These are phyloP conservation scores for Diaporthe destruens DNA, from an alignment of 2,329 filamentous ascomycete genomes.

Conservation along the genomic window DNA sequence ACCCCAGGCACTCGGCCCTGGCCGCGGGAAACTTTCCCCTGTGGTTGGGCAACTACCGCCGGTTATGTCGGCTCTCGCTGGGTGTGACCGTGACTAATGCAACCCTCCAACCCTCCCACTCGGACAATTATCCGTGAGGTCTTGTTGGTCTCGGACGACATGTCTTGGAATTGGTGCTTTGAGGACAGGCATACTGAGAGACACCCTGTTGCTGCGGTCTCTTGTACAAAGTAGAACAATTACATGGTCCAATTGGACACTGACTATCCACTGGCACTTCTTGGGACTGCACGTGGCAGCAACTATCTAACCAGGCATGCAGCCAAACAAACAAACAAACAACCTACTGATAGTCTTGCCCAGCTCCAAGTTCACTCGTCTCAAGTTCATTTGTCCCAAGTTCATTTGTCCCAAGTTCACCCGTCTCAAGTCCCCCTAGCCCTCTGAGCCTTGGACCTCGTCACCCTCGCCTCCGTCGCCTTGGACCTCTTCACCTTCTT, in stretches of 20 bases:
- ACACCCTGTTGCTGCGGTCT: background rate
- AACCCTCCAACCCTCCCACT: slow-evolving; percentile 16
- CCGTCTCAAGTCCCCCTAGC: too few species aligned
- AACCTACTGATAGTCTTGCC: background rate
- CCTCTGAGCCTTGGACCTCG: background rate
- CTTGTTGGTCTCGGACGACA: background rate
- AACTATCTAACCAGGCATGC: too few species aligned
- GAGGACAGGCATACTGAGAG: background rate
- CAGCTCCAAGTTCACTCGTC: background rate
- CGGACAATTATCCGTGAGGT: background rate
- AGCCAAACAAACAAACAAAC: too few species aligned
- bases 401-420: too few species aligned
- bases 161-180: background rate
- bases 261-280: background rate
- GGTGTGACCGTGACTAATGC: slow-evolving; percentile 21
- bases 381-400: too few species aligned
- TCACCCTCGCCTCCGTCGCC: background rate
- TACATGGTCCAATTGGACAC: background rate
- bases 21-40: background rate
- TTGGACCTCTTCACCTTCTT: background rate
- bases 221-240: background rate
- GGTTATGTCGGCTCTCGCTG: slow-evolving; percentile 22
- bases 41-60: background rate
- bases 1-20: background rate
- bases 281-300: too few species aligned